Evolutionary conservation across 225 moss, liverwort and hornwort species (phyloP).

Genomic region (Ulota crispa): DNA sequence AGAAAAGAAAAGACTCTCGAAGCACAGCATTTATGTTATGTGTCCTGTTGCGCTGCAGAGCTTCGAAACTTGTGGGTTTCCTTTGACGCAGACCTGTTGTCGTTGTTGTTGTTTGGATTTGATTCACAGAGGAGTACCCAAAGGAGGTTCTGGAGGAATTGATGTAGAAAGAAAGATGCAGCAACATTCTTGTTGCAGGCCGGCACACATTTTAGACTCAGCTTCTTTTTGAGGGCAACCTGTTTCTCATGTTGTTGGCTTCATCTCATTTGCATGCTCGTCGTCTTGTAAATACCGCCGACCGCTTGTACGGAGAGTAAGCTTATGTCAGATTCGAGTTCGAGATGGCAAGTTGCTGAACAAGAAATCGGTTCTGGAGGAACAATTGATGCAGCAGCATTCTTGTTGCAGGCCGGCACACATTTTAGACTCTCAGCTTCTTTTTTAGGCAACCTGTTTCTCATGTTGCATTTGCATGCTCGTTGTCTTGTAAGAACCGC

Average conservation of each 20-base stretch:
- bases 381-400: conserved; percentile 16
- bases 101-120: neutral
- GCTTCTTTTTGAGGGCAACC: conserved; percentile 16
- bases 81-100: neutral
- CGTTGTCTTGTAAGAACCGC: conserved; percentile 36
- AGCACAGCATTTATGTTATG: neutral
- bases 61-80: neutral
- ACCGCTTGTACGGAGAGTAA: conserved; percentile 43
- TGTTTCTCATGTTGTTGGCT: neutral
- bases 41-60: neutral
- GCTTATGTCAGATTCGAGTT: conserved; percentile 38
- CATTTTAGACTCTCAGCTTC: conserved; percentile 12
- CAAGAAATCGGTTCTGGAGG: conserved; percentile 42
- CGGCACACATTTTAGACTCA: conserved; percentile 4
- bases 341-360: conserved; percentile 33
- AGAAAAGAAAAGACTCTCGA: neutral
- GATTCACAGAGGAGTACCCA: conserved; percentile 22
- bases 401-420: neutral
- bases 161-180: conserved; percentile 10
- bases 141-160: conserved; percentile 28
- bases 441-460: conserved; percentile 13
- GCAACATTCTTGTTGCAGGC: neutral
- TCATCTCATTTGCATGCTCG: neutral
- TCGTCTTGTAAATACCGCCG: conserved; percentile 39
- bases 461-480: neutral